A percentile compares a stretch with the other conserved stretches of the same genome.
Conservation (phyloP, 2,329 filamentous ascomycete genomes). For the Beauveria varroae region DNA sequence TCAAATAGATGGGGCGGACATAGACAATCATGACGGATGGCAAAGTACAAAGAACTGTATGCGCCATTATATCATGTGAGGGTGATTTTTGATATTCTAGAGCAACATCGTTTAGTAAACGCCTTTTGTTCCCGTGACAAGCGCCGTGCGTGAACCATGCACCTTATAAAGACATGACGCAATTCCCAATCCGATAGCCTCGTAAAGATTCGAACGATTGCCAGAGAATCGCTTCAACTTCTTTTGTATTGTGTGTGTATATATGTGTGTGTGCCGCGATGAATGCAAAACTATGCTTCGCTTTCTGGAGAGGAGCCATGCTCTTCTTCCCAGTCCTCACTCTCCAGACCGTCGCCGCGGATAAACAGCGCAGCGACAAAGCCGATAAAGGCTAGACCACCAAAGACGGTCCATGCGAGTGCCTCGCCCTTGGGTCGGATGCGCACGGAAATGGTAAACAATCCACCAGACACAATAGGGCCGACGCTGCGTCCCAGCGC, state of each 20-base stretch:
- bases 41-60: not conserved
- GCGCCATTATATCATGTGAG: not conserved
- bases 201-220: not conserved
- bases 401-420: conserved; percentile 81
- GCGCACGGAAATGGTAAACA: conserved; percentile 73
- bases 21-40: not conserved
- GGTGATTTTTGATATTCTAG: not conserved
- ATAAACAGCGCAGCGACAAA: conserved; percentile 77
- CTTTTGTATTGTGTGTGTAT: not conserved
- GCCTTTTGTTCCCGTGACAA: not conserved
- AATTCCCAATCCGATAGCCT: not conserved
- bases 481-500: conserved; percentile 84
- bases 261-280: not conserved
- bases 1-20: not conserved
- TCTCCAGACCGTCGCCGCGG: conserved; percentile 53
- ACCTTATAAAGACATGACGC: not conserved
- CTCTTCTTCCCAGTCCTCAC: conserved; percentile 41
- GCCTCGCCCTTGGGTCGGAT: conserved; percentile 75
- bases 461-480: conserved; percentile 76
- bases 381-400: conserved; percentile 70
- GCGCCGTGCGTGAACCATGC: not conserved
- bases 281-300: not conserved
- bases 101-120: not conserved
- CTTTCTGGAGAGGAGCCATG: not conserved
- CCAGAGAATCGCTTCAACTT: not conserved